These are phyloP conservation scores for Eucalyptus paniculata DNA, from an alignment of 345 rosid species.

Conservation along the genomic window DNA sequence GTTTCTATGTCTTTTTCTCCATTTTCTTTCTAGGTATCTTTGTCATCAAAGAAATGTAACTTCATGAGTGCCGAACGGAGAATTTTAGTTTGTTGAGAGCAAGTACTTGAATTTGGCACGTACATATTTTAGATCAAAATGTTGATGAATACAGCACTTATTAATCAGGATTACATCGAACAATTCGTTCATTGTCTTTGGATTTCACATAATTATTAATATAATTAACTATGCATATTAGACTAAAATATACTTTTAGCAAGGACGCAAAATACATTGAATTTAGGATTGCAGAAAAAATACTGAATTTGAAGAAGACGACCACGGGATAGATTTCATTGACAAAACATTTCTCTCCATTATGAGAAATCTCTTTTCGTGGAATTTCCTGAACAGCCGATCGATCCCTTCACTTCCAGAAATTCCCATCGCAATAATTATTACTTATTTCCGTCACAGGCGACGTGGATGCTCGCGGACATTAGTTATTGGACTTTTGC, in stretches of 20 bases:
- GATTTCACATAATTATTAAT: neutral
- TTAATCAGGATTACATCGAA: neutral
- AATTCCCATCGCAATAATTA: neutral
- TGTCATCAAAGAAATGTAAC: neutral
- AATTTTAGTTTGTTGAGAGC: neutral
- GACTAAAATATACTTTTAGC: neutral
- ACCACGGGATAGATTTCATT: neutral
- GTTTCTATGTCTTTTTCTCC: neutral
- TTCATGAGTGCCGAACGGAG: neutral
- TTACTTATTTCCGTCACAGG: neutral
- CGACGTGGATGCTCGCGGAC: neutral
- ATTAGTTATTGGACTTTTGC: neutral
- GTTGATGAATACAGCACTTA: neutral
- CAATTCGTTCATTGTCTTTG: neutral
- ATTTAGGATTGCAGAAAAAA: neutral
- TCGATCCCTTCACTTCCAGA: neutral
- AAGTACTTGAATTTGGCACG: neutral
- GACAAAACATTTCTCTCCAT: neutral
- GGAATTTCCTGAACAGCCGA: neutral
- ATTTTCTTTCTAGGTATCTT: neutral
- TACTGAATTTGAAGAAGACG: neutral
- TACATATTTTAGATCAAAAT: neutral
- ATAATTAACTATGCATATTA: neutral
- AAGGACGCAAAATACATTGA: neutral
- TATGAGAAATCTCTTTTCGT: neutral